Conservation (phyloP, 768 basidiomycete species). For the Pulveroboletus ravenelii region DNA sequence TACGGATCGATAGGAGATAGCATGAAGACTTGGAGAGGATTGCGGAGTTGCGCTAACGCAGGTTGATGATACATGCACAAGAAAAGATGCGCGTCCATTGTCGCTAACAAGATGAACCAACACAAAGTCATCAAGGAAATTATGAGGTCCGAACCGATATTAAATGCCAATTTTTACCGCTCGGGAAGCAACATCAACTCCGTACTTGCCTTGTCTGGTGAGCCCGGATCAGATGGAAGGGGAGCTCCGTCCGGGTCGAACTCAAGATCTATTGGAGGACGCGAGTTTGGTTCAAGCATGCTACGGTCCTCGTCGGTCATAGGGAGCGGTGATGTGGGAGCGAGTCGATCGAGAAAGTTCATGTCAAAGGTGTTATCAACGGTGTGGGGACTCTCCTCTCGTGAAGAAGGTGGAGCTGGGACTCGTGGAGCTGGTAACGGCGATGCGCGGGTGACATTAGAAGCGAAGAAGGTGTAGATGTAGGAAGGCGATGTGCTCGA, state of each 20-base stretch:
- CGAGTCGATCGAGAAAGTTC: slow-evolving; percentile 39
- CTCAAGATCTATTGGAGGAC: slow-evolving; percentile 14
- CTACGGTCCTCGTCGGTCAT: slow-evolving; percentile 33
- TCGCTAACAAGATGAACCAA: slow-evolving; percentile 15
- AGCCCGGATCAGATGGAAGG: slow-evolving; percentile 35
- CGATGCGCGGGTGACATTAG: slow-evolving; percentile 37
- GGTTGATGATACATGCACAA: slow-evolving; percentile 16
- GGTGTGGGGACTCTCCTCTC: slow-evolving; percentile 20
- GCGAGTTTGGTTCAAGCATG: slow-evolving; percentile 9
- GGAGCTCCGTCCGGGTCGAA: slow-evolving; percentile 45
- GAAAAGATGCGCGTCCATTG: slow-evolving; percentile 15
- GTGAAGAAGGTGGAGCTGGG: neutral
- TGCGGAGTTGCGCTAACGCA: slow-evolving; percentile 10
- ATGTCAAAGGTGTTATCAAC: slow-evolving; percentile 29
- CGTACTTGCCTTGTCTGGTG: slow-evolving; percentile 38
- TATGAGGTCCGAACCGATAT: neutral
- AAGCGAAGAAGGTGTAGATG: slow-evolving; percentile 47
- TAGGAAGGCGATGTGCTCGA: slow-evolving; percentile 18
- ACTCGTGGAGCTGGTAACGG: slow-evolving; percentile 5
- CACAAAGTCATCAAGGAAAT: neutral
- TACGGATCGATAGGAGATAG: slow-evolving; percentile 16
- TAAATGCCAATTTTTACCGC: slow-evolving; percentile 28
- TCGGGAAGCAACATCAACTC: slow-evolving; percentile 43
- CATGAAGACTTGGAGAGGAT: neutral
- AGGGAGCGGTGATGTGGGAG: slow-evolving; percentile 34